Conservation (phyloP, 257 asterid genomes). For the Jaltomata sinuosa region DNA sequence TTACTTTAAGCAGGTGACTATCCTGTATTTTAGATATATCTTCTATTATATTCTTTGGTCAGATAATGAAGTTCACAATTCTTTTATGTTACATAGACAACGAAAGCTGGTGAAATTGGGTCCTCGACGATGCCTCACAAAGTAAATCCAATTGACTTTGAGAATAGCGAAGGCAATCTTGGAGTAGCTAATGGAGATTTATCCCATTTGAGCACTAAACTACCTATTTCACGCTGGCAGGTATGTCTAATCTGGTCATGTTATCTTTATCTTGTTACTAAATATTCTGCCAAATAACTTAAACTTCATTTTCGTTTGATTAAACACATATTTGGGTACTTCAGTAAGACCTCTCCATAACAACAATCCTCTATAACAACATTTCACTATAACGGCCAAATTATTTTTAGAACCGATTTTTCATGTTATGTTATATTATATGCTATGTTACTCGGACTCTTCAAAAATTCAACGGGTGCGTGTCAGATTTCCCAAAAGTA, state of each 20-base stretch:
- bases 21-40: background rate
- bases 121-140: slow-evolving; percentile 96
- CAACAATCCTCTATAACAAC: background rate
- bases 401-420: background rate
- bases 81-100: slow-evolving; percentile 38
- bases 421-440: background rate
- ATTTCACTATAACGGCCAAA: background rate
- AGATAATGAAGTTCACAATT: background rate
- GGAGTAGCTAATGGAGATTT: slow-evolving; percentile 66
- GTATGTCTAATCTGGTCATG: slow-evolving; percentile 15
- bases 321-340: background rate
- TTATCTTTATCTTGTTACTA: background rate
- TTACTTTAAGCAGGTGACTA: slow-evolving; percentile 68
- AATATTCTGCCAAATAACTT: background rate
- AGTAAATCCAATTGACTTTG: slow-evolving; percentile 90
- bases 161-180: slow-evolving; percentile 82
- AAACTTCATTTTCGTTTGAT: background rate
- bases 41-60: background rate
- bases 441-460: too few species aligned
- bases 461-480: too few species aligned
- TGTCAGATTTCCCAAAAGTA: too few species aligned
- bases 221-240: slow-evolving; percentile 93
- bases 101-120: slow-evolving; percentile 87
- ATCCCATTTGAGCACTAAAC: slow-evolving; percentile 59
- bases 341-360: background rate